These are phyloP conservation scores for Agastache rugosa DNA, from an alignment of 257 asterid genomes.

Conservation along the genomic window DNA sequence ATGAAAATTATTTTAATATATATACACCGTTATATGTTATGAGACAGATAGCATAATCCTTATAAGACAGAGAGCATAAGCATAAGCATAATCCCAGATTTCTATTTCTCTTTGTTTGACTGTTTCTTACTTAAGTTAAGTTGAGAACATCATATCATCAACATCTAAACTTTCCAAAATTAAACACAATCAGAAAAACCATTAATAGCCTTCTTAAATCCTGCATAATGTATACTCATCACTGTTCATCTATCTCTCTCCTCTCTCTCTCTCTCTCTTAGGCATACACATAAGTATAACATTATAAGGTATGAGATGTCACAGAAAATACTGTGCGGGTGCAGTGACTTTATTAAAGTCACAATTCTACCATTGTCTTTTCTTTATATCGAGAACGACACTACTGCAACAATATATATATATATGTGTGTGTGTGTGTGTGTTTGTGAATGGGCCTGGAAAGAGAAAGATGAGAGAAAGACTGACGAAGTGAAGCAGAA, in stretches of 20 bases:
- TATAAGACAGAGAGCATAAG: too few relatives aligned
- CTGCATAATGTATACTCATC: background rate
- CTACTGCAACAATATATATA: constrained; percentile 1
- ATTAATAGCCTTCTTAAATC: background rate
- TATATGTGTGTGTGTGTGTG: too few relatives aligned
- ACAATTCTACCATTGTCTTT: constrained; percentile 33
- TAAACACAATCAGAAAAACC: background rate
- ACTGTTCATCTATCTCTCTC: too few relatives aligned
- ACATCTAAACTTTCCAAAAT: constrained; percentile 1
- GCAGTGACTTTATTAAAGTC: constrained; percentile 43
- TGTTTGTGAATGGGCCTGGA: background rate
- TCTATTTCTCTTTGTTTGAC: background rate
- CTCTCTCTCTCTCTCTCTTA: background rate
- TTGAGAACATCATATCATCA: background rate
- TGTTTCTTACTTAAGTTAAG: background rate
- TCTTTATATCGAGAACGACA: constrained; percentile 37
- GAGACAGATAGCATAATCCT: too few relatives aligned
- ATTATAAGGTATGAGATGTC: constrained; percentile 9
- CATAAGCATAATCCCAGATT: background rate
- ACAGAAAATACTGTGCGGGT: background rate
- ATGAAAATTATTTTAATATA: too few relatives aligned
- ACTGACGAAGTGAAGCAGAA: constrained; percentile 14
- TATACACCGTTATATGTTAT: too few relatives aligned
- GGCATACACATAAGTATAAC: background rate
- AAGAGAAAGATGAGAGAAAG: constrained; percentile 26